phyloP scores from a whole-genome alignment of 495 filamentous ascomycete genomes.

The Cercophora samala region DNA sequence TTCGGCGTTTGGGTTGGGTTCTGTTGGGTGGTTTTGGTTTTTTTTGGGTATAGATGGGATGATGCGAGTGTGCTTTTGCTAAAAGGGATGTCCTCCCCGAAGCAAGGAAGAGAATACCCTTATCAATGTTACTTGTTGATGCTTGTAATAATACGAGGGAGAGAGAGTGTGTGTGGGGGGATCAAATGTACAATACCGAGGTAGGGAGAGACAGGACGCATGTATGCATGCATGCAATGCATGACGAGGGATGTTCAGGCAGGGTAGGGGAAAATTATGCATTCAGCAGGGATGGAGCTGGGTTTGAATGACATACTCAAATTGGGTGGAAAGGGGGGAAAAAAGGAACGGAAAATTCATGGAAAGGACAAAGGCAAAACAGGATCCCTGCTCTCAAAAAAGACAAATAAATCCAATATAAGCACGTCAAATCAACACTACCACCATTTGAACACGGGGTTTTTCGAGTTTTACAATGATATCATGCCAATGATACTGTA shows the following conservation, averaged over 20 bases:
- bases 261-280: background rate
- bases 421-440: background rate
- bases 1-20: background rate
- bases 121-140: background rate
- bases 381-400: conserved; percentile 2
- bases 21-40: background rate
- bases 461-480: no score
- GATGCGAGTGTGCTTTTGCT: background rate
- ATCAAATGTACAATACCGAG: background rate
- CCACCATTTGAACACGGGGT: no score
- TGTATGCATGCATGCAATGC: no score
- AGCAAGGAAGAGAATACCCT: no score
- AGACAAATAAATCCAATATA: background rate
- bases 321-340: background rate
- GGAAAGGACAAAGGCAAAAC: background rate
- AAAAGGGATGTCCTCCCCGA: no score
- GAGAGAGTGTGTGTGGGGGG: no score
- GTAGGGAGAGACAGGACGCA: background rate
- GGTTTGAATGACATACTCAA: background rate
- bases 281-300: background rate
- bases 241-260: background rate
- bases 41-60: background rate
- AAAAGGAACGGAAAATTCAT: background rate
- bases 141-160: background rate
- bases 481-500: background rate